Evolutionary conservation across 1,284 basidiomycete species (phyloP), one percentile per base, ranked within the genome.

Genomic region (Kwoniella shivajii): DNA sequence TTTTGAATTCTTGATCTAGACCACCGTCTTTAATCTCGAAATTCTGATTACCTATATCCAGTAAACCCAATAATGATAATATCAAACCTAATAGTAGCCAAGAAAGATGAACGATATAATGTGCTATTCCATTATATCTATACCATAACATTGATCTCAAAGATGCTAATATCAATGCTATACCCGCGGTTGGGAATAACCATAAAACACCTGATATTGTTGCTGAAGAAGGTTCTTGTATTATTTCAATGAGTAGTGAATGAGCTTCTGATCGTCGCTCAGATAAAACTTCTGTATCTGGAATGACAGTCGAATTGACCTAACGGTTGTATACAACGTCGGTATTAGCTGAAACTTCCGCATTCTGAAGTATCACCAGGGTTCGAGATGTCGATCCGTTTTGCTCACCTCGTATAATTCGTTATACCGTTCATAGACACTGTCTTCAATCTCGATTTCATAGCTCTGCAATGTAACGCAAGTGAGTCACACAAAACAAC

Each of bases 161-260:
- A 2, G 61, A 55, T 18, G 54, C 42, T 7, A 69, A 54, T 11
- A 72, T 60, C 22, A 72, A 37, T 9, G 13, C 16, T 57, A 61
- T 45, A 20, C 68, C 68, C 7, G 69, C 63, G 5, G 60, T 54
- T 10, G 69, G 69, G 36, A 66, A 66, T 7, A 71, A 46, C 69
- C 69, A 71, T 20, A 67, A 36, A 2, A 60, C 54, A 4, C 69
- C 69, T 6, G 51, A 59, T 31, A 66, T 49, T 1, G 57, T 47
- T 0, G 54, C 47, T 11, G 61, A 46, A 29, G 62, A 37, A 16
- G 61, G 58, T 3, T 56, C 53, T 22, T 59, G 34, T 13, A 67
- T 37, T 3, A 64, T 53, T 27, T 62, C 47, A 7, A 33, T 33
- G 16, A 66, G 29, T 14, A 60, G 36, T 14, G 42, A 37, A 1